phyloP scores from a whole-genome alignment of 208 protist genomes.

The Crithidia expoeki region DNA sequence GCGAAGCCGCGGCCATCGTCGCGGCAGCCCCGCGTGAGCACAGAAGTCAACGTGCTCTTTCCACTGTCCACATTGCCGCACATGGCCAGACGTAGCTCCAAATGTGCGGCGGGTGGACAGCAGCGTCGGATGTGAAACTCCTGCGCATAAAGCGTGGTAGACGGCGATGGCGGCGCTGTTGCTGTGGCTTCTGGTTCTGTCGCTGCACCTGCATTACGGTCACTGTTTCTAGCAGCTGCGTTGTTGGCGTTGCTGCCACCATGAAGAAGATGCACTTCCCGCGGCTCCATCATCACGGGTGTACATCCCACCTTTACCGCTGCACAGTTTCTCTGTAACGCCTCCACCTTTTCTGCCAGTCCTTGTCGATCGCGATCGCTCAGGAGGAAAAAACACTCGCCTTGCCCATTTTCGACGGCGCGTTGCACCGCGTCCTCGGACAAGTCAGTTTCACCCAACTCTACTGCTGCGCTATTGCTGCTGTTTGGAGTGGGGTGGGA shows the following conservation, averaged over 20 bases:
- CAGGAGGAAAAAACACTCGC: conserved; percentile 75
- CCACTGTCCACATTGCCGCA: conserved; percentile 95
- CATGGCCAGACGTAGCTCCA: conserved; percentile 91
- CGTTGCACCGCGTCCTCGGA: conserved; percentile 35
- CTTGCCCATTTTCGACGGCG: conserved; percentile 58
- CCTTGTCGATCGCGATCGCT: conserved; percentile 27
- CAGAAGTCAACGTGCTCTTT: conserved; percentile 92
- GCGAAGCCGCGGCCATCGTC: conserved; percentile 90
- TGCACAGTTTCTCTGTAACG: conserved; percentile 39
- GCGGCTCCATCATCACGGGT: conserved; percentile 55
- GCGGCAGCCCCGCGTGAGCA: conserved; percentile 88
- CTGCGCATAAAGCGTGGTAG: conserved; percentile 52
- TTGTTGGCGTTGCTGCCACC: neutral
- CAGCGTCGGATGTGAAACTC: conserved; percentile 77
- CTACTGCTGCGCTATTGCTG: neutral
- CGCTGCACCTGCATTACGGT: neutral
- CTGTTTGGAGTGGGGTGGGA: neutral
- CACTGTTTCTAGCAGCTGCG: neutral
- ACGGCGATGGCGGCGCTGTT: neutral
- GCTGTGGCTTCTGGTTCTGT: conserved; percentile 15
- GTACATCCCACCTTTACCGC: conserved; percentile 38
- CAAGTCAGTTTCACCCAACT: conserved; percentile 44
- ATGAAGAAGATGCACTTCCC: conserved; percentile 40
- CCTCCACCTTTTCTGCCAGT: conserved; percentile 37
- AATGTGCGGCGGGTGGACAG: conserved; percentile 44